Conservation (phyloP, 495 filamentous ascomycete genomes). For the Chaetomidium leptoderma region DNA sequence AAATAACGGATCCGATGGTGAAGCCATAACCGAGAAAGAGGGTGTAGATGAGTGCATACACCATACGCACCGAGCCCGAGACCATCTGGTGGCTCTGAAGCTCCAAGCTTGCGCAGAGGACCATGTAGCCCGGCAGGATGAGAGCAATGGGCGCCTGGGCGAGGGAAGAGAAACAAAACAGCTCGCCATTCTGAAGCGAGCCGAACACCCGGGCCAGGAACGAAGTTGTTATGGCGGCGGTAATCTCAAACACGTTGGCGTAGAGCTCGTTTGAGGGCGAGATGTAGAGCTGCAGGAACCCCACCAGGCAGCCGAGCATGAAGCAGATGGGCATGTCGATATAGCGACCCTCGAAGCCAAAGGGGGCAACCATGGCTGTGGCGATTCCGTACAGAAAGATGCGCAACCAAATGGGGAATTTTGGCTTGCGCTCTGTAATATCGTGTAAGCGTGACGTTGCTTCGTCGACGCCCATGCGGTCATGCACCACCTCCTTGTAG, state of each 20-base stretch:
- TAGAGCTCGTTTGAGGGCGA: slow-evolving; percentile 76
- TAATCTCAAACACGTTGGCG: slow-evolving; percentile 88
- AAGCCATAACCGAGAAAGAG: slow-evolving; percentile 96
- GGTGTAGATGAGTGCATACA: slow-evolving; percentile 93
- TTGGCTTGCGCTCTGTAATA: slow-evolving; percentile 57
- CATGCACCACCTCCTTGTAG: slow-evolving; percentile 92
- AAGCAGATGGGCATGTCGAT: slow-evolving; percentile 89
- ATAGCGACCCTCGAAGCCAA: slow-evolving; percentile 80
- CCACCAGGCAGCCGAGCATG: slow-evolving; percentile 76
- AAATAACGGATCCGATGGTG: slow-evolving; percentile 86
- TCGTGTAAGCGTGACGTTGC: slow-evolving; percentile 66
- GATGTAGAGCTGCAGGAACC: slow-evolving; percentile 73
- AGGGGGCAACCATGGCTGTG: slow-evolving; percentile 73
- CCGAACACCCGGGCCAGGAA: slow-evolving; percentile 86
- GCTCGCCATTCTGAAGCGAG: slow-evolving; percentile 61
- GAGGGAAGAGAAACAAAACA: slow-evolving; percentile 91
- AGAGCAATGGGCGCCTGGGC: slow-evolving; percentile 88
- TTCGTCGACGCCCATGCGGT: slow-evolving; percentile 78
- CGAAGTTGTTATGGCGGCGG: slow-evolving; percentile 80
- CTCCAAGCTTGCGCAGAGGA: slow-evolving; percentile 75
- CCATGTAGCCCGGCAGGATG: slow-evolving; percentile 74
- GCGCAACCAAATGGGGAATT: slow-evolving; percentile 65
- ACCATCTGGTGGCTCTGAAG: slow-evolving; percentile 83
- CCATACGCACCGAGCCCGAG: slow-evolving; percentile 88
- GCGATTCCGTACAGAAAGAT: slow-evolving; percentile 82